Evolutionary conservation across 1,284 basidiomycete genomes (phyloP).

Genomic region (Sporisorium graminicola): DNA sequence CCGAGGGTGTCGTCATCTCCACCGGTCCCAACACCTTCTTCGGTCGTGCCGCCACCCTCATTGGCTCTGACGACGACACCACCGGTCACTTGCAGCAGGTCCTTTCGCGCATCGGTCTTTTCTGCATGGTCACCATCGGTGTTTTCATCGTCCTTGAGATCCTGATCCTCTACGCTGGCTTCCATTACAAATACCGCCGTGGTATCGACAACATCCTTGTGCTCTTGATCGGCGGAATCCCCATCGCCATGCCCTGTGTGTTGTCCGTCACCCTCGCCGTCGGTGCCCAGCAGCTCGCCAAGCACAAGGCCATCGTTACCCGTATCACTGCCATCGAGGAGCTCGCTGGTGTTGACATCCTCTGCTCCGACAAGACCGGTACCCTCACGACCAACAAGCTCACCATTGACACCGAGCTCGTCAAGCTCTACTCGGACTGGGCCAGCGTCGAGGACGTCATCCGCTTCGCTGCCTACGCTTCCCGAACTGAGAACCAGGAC

Average conservation of each 20-base stretch:
- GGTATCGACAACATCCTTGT: constrained; percentile 93
- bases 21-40: constrained; percentile 92
- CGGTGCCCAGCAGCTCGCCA: constrained; percentile 94
- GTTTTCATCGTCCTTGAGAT: constrained; percentile 92
- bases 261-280: constrained; percentile 96
- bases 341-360: constrained; percentile 91
- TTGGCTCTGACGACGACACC: constrained; percentile 90
- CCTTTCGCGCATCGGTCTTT: constrained; percentile 90
- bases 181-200: constrained; percentile 78
- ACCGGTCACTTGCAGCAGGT: constrained; percentile 80
- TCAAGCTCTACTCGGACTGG: constrained; percentile 91
- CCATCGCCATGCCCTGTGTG: constrained; percentile 95
- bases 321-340: constrained; percentile 95
- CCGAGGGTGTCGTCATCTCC: constrained; percentile 88
- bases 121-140: constrained; percentile 86
- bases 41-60: constrained; percentile 91
- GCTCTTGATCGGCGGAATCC: constrained; percentile 98
- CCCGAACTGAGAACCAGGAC: constrained; percentile 98
- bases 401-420: constrained; percentile 92
- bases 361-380: constrained; percentile 98
- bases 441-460: constrained; percentile 85
- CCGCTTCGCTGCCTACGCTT: constrained; percentile 92
- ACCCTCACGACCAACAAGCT: constrained; percentile 96
- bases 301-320: constrained; percentile 95
- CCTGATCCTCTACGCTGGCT: constrained; percentile 90